Base-by-base conservation (phyloP, 1,284 basidiomycete genomes). In the Naganishia cerealis region DNA sequence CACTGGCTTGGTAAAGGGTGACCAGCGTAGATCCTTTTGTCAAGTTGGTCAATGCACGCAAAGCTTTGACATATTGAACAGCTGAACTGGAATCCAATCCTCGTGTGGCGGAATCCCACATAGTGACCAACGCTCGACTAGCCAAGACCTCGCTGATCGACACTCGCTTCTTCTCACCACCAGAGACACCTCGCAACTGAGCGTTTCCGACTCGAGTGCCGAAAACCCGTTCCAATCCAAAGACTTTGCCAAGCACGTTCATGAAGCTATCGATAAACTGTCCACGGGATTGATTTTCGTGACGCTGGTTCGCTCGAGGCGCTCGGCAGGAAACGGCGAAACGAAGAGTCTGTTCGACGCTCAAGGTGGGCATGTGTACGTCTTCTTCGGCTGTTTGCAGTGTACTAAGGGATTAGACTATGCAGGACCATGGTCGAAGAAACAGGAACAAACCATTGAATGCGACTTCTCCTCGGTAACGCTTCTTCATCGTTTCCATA, bases 41-140 rank as follows among this genome's bases (percentile, higher is more conserved):
- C 21, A 92, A 80, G 75, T 94, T 90, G 7, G 90, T 90, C 83
- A 90, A 86, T 16, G 89, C 82, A 24, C 91, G 85, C 71, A 94
- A 80, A 68, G 86, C 85, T 78, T 87, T 88, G 70, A 83, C 86
- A 72, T 88, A 92, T 76, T 91, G 89, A 43, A 94, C 83, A 0
- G 92, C 91, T 33, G 91, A 94, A 33, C 87, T 88, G 1, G 92
- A 90, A 74, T 95, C 92, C 52, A 96, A 84, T 70, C 93, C 91
- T 15, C 65, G 70, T 2, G 78, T 79, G 3, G 76, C 74, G 36
- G 76, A 76, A 78, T 91, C 90, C 89, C 90, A 91, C 15, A 84
- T 82, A 52, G 83, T 84, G 38, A 91, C 81, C 40, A 84, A 82
- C 54, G 84, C 83, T 40, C 87, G 81, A 16, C 85, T 83, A 0